A percentile compares a stretch with the other conserved stretches of the same genome.
phyloP scores from a whole-genome alignment of 2,329 filamentous ascomycete genomes.

The Pyrenophora graminea region DNA sequence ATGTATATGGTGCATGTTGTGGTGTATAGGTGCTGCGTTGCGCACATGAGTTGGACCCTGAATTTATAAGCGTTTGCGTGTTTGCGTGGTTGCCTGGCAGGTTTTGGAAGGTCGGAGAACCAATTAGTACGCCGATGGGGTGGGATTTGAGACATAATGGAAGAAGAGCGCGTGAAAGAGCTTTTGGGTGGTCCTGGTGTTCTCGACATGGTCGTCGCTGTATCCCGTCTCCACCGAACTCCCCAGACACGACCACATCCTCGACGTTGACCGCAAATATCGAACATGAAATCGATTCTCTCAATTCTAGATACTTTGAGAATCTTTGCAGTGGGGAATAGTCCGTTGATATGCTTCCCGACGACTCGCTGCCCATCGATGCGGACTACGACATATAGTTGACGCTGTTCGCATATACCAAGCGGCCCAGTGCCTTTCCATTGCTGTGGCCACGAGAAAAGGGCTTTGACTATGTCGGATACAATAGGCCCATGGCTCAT shows the following conservation, averaged over 20 bases:
- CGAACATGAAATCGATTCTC: slow-evolving; percentile 1
- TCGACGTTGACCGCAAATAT: slow-evolving; percentile 10
- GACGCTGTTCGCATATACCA: background rate
- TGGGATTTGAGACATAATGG: slow-evolving; percentile 1
- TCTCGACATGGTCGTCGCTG: background rate
- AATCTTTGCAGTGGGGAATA: background rate
- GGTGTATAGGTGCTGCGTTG: background rate
- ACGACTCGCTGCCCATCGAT: background rate
- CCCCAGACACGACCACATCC: background rate
- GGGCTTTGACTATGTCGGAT: background rate
- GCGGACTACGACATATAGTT: background rate
- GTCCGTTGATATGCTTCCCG: background rate
- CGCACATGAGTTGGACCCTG: background rate
- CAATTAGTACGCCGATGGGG: background rate
- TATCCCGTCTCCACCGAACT: background rate
- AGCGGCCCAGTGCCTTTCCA: background rate
- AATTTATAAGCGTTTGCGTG: background rate
- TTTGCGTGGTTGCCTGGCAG: background rate
- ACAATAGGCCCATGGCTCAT: background rate
- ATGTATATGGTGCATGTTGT: background rate
- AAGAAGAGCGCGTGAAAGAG: background rate
- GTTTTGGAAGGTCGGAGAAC: background rate
- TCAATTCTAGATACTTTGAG: background rate
- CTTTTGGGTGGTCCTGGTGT: background rate
- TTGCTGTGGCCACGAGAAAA: background rate